Base-by-base conservation (phyloP, 495 filamentous ascomycete genomes). In the Saxispiralis lemnorum region DNA sequence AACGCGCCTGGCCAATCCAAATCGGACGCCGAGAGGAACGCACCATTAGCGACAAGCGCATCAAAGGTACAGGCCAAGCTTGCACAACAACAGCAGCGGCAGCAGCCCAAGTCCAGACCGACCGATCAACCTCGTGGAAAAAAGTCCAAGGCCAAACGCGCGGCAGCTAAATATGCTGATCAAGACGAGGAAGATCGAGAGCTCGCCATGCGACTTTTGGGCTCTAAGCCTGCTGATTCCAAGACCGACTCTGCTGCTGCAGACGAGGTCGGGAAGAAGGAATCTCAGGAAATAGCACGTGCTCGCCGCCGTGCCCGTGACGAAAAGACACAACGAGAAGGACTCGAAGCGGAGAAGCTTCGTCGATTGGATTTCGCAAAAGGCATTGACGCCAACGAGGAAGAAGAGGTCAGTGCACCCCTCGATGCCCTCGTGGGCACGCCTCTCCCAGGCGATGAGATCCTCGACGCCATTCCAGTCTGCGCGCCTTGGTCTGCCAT, bases 111-210 rank as follows among this genome's bases (percentile, higher is more conserved):
- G 56, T 31, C 48, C 59, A 44, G 40, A 35, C 18, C 49, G 41
- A 38, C 0, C 43, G 30, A n/a, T 10, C 28, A 75, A 7, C 51
- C 80, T 32, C 83, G 88, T 19, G 89, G 86, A 31, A 88, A 93
- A 60, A 76, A 72, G 44, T 70, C 67, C 35, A 97, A 94, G 56
- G 73, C 75, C 36, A 93, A 89, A 65, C 93, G 92, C 55, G 73
- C 81, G 0, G 83, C 84, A 19, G 62, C 71, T 37, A 96, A 95
- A 62, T 97, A 97, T 59, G 85, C 83, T 28, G 69, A 92, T 53
- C 89, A 97, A 68, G 86, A 94, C 54, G 86, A 92, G 14, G 86
- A 89, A 55, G 89, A 97, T 49, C 81, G 86, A 33, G 73, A 70
- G 30, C 68, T 87, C 1, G 85, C 86, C 43, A 76, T 94, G 56